Evolutionary conservation across 345 rosid species (phyloP).

Genomic region (Melastoma malabathricum): DNA sequence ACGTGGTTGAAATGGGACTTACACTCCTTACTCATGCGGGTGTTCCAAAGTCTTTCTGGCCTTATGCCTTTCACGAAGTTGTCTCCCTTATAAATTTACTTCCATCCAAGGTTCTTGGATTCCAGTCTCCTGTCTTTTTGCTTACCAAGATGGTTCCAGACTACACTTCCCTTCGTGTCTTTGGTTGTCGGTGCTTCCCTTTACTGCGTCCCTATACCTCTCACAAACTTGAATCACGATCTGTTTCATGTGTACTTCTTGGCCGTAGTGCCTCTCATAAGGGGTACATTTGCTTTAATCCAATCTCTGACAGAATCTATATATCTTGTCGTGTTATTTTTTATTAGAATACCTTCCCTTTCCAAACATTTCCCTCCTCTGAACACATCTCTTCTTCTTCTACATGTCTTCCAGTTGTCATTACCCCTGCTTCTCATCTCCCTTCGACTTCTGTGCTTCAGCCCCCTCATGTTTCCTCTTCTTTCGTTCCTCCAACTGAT

Average conservation of each 20-base stretch:
- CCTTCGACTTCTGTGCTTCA: too few relatives aligned
- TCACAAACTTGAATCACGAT: neutral
- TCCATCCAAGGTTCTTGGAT: neutral
- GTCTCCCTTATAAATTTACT: neutral
- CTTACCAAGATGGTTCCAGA: neutral
- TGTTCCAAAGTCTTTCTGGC: neutral
- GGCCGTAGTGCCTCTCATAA: neutral
- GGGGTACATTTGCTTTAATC: neutral
- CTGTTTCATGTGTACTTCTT: neutral
- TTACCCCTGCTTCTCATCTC: too few relatives aligned
- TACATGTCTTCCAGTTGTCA: too few relatives aligned
- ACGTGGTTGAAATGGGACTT: neutral
- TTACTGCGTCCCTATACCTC: too few relatives aligned
- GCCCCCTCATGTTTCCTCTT: too few relatives aligned
- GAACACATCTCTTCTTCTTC: neutral
- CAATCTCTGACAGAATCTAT: neutral
- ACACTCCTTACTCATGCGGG: neutral
- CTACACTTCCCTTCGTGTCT: neutral
- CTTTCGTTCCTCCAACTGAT: too few relatives aligned
- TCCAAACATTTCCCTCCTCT: too few relatives aligned
- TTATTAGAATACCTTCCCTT: neutral
- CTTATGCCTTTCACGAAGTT: neutral
- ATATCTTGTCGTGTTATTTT: neutral
- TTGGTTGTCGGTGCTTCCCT: neutral
- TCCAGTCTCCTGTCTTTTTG: too few relatives aligned